Base-by-base conservation (phyloP, 371 early-diverging fungal genomes). In the Dinochytrium kinnereticum region DNA sequence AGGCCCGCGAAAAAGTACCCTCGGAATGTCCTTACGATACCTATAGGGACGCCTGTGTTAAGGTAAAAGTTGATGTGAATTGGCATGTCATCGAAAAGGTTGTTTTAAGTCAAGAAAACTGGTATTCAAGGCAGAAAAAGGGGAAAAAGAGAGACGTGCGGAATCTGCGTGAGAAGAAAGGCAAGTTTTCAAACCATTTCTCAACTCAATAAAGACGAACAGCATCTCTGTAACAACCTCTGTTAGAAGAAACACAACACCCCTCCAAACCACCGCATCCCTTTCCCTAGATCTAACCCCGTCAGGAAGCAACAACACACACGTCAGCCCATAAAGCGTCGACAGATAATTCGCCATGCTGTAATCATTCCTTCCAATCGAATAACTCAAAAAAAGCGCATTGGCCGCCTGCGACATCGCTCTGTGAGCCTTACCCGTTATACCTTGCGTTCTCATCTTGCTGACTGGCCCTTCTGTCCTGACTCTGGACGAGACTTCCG, bases 281-380 rank as follows among this genome's bases (percentile, higher is more conserved):
- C 24, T 53, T 10, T 21, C 21, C 21, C 49, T 44, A 13, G 55
- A 53, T 24, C 55, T 53, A 13, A 15, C 55, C 5, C 7, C 61
- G 26, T 61, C 37, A 5, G 28, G 34, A 34, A 61, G 26, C 13
- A 61, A 7, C 5, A 61, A 3, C 7, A 34, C 3, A 61, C 7
- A 28, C 7, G 36, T 17, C 24, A 61, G 2, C 37, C 61, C 61
- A 7, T 10, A 10, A 5, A 37, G 19, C 31, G 61, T 61, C 24
- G 61, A 61, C 2, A 61, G 7, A 36, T 61, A 15, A 36, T 34
- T 61, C 26, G 61, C 30, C 31, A 61, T 19, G 26, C 17, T 26
- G 26, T 55, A 55, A 26, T 55, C 57, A 30, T 55, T 55, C 26
- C 57, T 55, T 13, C 49, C n/a, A n/a, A 49, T 49, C 26, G 57